A percentile compares a stretch with the other conserved stretches of the same genome.
Evolutionary conservation across 768 basidiomycete genomes (phyloP).

Genomic region (Scleroderma citrinum): DNA sequence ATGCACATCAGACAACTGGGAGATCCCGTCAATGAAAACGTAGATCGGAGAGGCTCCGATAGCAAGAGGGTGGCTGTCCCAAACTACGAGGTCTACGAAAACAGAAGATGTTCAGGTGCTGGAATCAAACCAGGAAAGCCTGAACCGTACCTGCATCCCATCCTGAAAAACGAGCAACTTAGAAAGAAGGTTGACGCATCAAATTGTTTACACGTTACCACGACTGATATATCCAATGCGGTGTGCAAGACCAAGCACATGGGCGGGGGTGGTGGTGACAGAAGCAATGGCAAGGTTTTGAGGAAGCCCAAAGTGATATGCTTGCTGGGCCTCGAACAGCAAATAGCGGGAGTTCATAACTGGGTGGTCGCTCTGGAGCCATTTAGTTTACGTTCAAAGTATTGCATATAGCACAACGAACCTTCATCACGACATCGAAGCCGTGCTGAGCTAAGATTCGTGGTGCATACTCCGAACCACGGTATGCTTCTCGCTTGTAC

Average conservation of each 20-base stretch:
- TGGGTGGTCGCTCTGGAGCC: slow-evolving; percentile 44
- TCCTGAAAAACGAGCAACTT: slow-evolving; percentile 31
- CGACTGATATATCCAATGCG: slow-evolving; percentile 59
- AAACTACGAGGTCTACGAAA: slow-evolving; percentile 57
- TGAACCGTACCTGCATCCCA: slow-evolving; percentile 57
- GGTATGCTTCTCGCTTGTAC: slow-evolving; percentile 57
- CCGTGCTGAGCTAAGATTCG: slow-evolving; percentile 53
- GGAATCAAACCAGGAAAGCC: not conserved
- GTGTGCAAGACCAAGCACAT: slow-evolving; percentile 66
- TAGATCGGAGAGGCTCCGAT: slow-evolving; percentile 76
- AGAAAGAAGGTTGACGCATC: not conserved
- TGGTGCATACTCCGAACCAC: slow-evolving; percentile 60
- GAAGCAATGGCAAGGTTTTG: slow-evolving; percentile 58
- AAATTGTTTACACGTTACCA: slow-evolving; percentile 29
- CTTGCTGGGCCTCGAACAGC: slow-evolving; percentile 56
- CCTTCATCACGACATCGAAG: slow-evolving; percentile 59
- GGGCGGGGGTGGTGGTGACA: slow-evolving; percentile 68
- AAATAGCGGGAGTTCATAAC: slow-evolving; percentile 51
- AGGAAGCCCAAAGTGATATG: slow-evolving; percentile 68
- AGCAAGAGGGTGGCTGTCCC: slow-evolving; percentile 73
- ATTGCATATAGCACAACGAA: slow-evolving; percentile 23
- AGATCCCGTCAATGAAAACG: slow-evolving; percentile 81
- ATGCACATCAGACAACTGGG: slow-evolving; percentile 51
- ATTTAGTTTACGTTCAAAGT: slow-evolving; percentile 3
- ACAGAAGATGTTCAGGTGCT: not conserved